Percentiles rank a stretch among this genome's conserved stretches.
Conservation (phyloP, 345 rosid species). For the Physaria fendleri region DNA sequence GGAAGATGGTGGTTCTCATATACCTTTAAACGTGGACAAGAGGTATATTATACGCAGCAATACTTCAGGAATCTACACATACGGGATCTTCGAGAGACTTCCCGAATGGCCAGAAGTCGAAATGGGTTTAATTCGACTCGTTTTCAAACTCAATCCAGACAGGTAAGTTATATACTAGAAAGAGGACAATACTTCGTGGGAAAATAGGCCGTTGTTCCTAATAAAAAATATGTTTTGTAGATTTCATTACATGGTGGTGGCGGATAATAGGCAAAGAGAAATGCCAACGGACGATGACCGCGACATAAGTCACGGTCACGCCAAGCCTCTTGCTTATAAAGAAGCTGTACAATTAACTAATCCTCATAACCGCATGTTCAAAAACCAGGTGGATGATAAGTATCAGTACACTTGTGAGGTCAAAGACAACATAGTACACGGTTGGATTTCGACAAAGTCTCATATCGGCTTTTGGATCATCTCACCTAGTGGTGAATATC, state of each 20-base stretch:
- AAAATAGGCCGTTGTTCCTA: too few species aligned
- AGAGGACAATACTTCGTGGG: too few species aligned
- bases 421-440: conserved; percentile 58
- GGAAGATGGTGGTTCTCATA: conserved; percentile 25
- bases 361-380: conserved; percentile 55
- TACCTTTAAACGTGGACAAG: conserved; percentile 54
- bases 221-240: too few species aligned
- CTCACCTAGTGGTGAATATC: conserved; percentile 62
- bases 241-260: conserved; percentile 64
- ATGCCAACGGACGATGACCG: conserved; percentile 85
- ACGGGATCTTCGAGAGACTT: conserved; percentile 72
- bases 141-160: conserved; percentile 68
- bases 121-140: conserved; percentile 59
- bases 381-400: conserved; percentile 88
- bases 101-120: conserved; percentile 66
- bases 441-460: conserved; percentile 55
- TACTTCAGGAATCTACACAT: conserved; percentile 64
- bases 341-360: conserved; percentile 64
- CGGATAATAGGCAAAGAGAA: conserved; percentile 55
- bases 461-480: conserved; percentile 81
- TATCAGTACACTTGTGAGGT: conserved; percentile 61
- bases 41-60: conserved; percentile 56
- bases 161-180: too few species aligned
- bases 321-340: conserved; percentile 40
- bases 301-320: conserved; percentile 36